Conservation (phyloP, 2,329 filamentous ascomycete genomes). For the Elsinoe ampelina region DNA sequence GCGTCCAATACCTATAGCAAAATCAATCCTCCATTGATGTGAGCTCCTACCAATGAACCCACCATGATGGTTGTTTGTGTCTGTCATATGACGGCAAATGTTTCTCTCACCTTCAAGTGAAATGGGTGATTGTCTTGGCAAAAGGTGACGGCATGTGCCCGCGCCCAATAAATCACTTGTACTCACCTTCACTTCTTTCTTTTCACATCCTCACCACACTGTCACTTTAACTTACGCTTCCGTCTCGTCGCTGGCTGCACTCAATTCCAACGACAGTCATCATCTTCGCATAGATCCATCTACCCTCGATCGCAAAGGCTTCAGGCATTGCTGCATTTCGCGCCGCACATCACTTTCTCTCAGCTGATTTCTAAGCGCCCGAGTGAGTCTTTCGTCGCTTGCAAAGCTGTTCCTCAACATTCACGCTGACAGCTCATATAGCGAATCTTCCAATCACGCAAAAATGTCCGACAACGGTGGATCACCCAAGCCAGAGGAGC, state of each 20-base stretch:
- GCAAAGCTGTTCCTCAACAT: not conserved
- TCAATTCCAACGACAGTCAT: not conserved
- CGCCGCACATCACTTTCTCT: not conserved
- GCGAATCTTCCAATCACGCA: constrained; percentile 32
- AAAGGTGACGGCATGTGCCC: constrained; percentile 5
- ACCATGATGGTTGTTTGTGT: not conserved
- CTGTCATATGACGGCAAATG: not conserved
- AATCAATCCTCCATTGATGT: not conserved
- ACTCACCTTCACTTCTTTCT: constrained; percentile 1
- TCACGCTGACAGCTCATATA: not conserved
- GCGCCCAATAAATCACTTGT: constrained; percentile 1
- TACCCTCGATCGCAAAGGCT: not conserved
- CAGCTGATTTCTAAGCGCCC: not conserved
- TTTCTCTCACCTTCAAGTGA: not conserved
- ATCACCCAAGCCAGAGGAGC: constrained; percentile 34
- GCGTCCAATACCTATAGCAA: constrained; percentile 43
- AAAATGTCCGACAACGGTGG: constrained; percentile 42
- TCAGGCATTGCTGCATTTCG: not conserved
- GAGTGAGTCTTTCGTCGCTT: not conserved
- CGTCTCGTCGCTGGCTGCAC: not conserved
- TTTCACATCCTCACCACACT: constrained; percentile 10
- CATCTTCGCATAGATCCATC: not conserved
- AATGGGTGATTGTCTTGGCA: not conserved
- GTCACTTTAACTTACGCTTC: not conserved
- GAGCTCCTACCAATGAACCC: not conserved